Base-by-base conservation (phyloP, 2,329 filamentous ascomycete species). In the Colletotrichum abscissum region DNA sequence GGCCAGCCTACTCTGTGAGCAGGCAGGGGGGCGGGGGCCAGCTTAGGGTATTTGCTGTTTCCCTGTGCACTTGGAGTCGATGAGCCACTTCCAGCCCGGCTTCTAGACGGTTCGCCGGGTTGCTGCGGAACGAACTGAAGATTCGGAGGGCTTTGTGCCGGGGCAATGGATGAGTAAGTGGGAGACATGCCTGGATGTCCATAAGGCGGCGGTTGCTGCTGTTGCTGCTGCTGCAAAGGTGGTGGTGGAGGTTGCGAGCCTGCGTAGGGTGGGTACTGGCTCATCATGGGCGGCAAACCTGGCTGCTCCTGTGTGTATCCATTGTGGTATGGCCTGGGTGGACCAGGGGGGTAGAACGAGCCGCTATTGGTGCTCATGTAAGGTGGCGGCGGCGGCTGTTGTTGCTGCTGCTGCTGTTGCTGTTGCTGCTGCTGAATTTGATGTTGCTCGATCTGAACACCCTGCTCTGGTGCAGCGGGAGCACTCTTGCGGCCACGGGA, bases 1-100 rank as follows among this genome's bases (percentile, higher is more conserved):
- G 80, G 78, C 79, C 85, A 87, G 73, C 84, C 84, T 56, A 85
- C 83, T 14, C 85, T 81, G 77, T 89, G 88, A 35, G 88, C 83
- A 7, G 88, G 86, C 28, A 89, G 84, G 0, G 89, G 89, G 0
- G 89, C 89, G 11, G 89, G 89, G 74, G 90, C 88, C 52, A 91
- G 86, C 79, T 89, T 90, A 58, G 89, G 85, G 77, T 89, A 90
- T 76, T 24, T 60, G 38, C 52, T 66, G 42, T 74, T 76, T 46
- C 56, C 60, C 24, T 57, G 49, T 28, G 63, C 69, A 54, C 67
- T 75, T 5, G 74, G 74, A 24, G 74, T 76, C 5, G 74, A 76
- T 12, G 74, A 68, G 24, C 73, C 74, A 28, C 74, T 76, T n/a
- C 74, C 74, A 12, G 73, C 65, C n/a, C 71, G 66, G 49, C 73